phyloP scores from a whole-genome alignment of 352 stramenopile species.

The Phytophthora boehmeriae region DNA sequence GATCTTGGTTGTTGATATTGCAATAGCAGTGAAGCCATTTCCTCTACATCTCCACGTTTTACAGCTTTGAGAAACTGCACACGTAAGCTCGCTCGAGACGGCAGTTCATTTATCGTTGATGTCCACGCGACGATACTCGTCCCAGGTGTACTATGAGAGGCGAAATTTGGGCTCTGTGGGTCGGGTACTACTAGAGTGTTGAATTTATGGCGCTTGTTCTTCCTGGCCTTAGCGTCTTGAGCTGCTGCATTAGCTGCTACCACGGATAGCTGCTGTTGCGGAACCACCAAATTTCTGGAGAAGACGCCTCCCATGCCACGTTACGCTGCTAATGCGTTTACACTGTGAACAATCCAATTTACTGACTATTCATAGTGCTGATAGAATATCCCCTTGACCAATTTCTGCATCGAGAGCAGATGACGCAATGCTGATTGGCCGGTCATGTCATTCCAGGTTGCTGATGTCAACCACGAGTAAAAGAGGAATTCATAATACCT shows the following conservation, averaged over 20 bases:
- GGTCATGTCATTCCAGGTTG: no score
- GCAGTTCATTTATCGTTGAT: constrained; percentile 4
- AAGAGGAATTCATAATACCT: constrained; percentile 45
- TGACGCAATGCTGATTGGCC: no score
- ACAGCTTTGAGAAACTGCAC: constrained; percentile 74
- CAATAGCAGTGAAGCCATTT: constrained; percentile 38
- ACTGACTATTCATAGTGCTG: neutral
- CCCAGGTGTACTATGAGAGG: neutral
- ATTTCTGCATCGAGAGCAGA: no score
- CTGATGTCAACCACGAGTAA: constrained; percentile 49
- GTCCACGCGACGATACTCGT: neutral
- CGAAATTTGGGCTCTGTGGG: constrained; percentile 18
- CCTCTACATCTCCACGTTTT: constrained; percentile 55
- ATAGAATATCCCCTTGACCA: neutral
- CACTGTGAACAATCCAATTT: neutral
- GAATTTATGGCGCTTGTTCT: constrained; percentile 43
- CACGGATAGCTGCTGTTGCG: constrained; percentile 34
- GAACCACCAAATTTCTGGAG: constrained; percentile 55
- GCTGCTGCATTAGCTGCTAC: constrained; percentile 24
- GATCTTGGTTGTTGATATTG: constrained; percentile 22
- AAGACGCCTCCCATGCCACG: constrained; percentile 46
- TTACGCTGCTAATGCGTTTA: neutral
- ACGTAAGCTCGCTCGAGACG: constrained; percentile 51
- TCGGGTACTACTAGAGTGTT: constrained; percentile 50
- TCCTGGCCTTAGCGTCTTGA: constrained; percentile 19